Evolutionary conservation across 768 basidiomycete genomes (phyloP), one percentile per base, ranked within the genome.

Genomic region (Myochromella boudieri): DNA sequence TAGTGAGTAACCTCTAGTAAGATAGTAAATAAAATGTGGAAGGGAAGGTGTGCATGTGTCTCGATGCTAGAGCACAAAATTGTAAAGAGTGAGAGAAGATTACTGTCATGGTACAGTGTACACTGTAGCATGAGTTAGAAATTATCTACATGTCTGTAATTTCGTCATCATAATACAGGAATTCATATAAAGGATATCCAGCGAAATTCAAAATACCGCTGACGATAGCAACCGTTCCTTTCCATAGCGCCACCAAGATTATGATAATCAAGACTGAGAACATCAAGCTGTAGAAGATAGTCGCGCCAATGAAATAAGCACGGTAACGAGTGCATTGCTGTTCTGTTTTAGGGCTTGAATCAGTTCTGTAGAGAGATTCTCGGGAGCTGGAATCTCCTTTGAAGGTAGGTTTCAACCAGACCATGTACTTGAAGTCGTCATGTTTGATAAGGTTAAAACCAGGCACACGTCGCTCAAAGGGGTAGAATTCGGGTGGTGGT

Each of bases 231-330:
- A 20, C 17, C n/a, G 29, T 26, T 9, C 31, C 20, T 12, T 21
- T 14, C 38, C 45, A 41, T 22, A 54, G 21, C 17, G 14, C 31
- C 3, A 20, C 15, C 34, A 52, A 31, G 15, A 37, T 26, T 4
- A 41, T 25, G 27, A 26, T 17, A 11, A 41, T 17, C 18, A 38
- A 36, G 20, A 52, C 7, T 11, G 32, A 24, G 3, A 55, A 17
- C 34, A 55, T 52, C 17, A 18, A 25, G 10, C 28, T 14, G 11
- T 52, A 50, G 11, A 55, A 43, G 32, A 55, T 43, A 17, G 42
- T 31, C 17, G 33, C 37, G n/a, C 37, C 33, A 21, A 20, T 8
- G 4, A 44, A 8, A 3, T 34, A 18, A 7, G 37, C 15, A 15
- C n/a, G n/a, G n/a, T n/a, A n/a, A n/a, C n/a, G n/a, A n/a, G n/a